Conservation (phyloP, 1,139 yeast species). For the Meyerozyma elateridarum region DNA sequence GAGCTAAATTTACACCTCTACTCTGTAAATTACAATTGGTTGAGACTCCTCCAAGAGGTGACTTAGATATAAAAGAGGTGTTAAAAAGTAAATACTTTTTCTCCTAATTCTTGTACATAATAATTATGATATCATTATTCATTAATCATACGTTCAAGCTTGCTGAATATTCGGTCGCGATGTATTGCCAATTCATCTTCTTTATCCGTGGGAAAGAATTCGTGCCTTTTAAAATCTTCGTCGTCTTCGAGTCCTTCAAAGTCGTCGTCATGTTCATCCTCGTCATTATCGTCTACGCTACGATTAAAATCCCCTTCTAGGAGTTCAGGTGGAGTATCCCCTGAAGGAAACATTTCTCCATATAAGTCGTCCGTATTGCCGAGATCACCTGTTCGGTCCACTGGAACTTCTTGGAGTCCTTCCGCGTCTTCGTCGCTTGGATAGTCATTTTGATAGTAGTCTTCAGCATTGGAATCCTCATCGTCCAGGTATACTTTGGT, state of each 20-base stretch:
- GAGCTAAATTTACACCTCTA: slow-evolving; percentile 15
- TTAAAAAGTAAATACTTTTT: slow-evolving; percentile 34
- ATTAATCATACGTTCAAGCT: slow-evolving; percentile 45
- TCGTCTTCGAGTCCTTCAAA: slow-evolving; percentile 12
- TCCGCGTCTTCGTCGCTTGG: slow-evolving; percentile 86
- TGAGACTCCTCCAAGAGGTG: slow-evolving; percentile 29
- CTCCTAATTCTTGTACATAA: slow-evolving; percentile 26
- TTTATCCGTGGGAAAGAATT: slow-evolving; percentile 48
- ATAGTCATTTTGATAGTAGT: slow-evolving; percentile 86
- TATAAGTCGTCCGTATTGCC: slow-evolving; percentile 13
- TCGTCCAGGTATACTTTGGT: slow-evolving; percentile 29
- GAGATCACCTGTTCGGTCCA: too few species aligned
- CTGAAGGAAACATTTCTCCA: slow-evolving; percentile 4
- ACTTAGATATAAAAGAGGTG: slow-evolving; percentile 29
- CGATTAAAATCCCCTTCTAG: too few species aligned
- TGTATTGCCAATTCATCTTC: slow-evolving; percentile 60
- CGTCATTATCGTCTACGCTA: slow-evolving; percentile 40
- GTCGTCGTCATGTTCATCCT: slow-evolving; percentile 12
- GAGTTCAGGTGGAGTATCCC: slow-evolving; percentile 7
- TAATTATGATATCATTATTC: slow-evolving; percentile 8
- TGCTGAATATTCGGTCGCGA: slow-evolving; percentile 58
- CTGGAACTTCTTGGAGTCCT: slow-evolving; percentile 16
- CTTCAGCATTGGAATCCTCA: slow-evolving; percentile 65
- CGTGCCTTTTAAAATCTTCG: slow-evolving; percentile 27
- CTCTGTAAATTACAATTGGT: slow-evolving; percentile 22